Base-by-base conservation (phyloP, 108 stramenopile genomes). In the Pseudonitzschia multistriata region DNA sequence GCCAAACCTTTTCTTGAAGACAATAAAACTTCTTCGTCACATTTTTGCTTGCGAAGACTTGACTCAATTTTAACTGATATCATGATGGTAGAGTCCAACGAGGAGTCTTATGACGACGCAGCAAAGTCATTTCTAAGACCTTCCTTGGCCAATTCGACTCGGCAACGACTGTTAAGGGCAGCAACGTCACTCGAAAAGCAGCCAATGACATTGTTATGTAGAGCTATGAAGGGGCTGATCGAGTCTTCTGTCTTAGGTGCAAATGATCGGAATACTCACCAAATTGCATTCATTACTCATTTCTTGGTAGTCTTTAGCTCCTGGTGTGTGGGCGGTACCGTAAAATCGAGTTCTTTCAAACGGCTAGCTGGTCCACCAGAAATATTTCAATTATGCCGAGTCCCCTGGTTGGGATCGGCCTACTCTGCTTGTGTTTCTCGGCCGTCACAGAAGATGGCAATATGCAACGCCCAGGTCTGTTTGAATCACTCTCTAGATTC, bases 51-150 rank as follows among this genome's bases (percentile, higher is more conserved):
- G 28, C 56, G 79, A 36, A 66, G 83, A 34, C 52, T 84, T 33
- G 83, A 84, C 49, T 28, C 65, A 14, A 84, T 84, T 57, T 74
- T 84, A 64, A 72, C 68, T 15, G 19, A 36, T 25, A 79, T 79
- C 57, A 71, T 82, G 37, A 35, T 45, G 31, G n/a, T 34, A n/a
- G 37, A 53, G 19, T 54, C 59, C 15, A 47, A 13, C 3, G 54
- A 68, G 17, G 25, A 62, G 49, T 53, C 48, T 3, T 52, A 53
- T 30, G 57, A 59, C 8, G 29, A 50, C 1, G 14, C 65, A 14
- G 2, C 62, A 1, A 30, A 36, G 2, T 49, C 48, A 17, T 66
- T 66, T 47, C 17, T 28, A 8, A 14, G 27, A 27, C 72, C 78
- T 30, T 50, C 71, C 15, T 5, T 0, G n/a, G 45, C 19, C 31